phyloP scores from a whole-genome alignment of 2,329 filamentous ascomycete species.

The Fusarium sacchari region DNA sequence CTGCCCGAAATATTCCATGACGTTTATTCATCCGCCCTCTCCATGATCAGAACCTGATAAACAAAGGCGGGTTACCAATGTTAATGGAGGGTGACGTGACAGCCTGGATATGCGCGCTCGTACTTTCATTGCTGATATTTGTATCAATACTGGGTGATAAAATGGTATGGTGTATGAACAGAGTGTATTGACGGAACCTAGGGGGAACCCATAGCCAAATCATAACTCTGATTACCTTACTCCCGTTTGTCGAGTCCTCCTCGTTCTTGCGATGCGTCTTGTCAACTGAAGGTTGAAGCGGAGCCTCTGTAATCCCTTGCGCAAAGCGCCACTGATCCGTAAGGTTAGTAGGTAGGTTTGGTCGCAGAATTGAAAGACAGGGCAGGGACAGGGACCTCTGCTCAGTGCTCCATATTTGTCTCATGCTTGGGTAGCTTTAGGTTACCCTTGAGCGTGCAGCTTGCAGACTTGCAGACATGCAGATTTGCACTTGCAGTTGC shows the following conservation, averaged over 20 bases:
- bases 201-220: neutral
- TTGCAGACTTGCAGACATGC: neutral
- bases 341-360: too few species aligned
- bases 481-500: neutral
- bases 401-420: conserved; percentile 39
- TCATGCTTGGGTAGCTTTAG: conserved; percentile 20
- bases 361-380: conserved; percentile 19
- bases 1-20: conserved; percentile 2
- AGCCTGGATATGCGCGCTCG: neutral
- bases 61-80: neutral
- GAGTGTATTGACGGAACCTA: neutral
- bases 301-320: conserved; percentile 40
- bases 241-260: conserved; percentile 2
- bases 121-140: neutral
- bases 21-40: neutral
- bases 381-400: conserved; percentile 11
- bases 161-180: neutral
- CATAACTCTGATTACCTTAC: neutral
- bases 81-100: neutral
- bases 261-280: conserved; percentile 9
- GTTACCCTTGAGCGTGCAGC: neutral
- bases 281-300: conserved; percentile 29
- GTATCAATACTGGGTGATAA: neutral
- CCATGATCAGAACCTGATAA: conserved; percentile 9
- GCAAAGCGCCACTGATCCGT: conserved; percentile 42